Conservation (phyloP, 768 basidiomycete genomes). For the Boletus insuetus region DNA sequence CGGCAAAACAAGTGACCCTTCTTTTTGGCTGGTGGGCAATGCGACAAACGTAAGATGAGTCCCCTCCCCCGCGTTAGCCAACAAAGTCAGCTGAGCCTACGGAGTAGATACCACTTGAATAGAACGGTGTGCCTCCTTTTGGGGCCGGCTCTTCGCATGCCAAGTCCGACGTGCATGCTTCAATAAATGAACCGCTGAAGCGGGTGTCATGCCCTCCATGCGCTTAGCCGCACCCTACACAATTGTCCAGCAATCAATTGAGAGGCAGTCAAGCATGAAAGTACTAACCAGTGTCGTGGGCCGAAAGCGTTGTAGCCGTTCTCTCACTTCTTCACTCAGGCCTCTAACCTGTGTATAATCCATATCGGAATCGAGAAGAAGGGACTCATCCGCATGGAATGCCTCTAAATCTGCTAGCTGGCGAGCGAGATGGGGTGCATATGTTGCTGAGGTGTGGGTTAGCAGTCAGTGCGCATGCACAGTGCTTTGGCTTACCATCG, state of each 20-base stretch:
- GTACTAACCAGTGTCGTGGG: constrained; percentile 64
- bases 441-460: constrained; percentile 46
- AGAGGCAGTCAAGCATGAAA: not conserved
- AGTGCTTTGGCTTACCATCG: constrained; percentile 50
- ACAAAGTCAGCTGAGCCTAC: not conserved
- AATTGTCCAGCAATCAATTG: not conserved
- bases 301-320: constrained; percentile 54
- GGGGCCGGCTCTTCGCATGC: constrained; percentile 1
- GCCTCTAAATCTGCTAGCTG: constrained; percentile 73
- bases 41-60: not conserved
- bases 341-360: constrained; percentile 67
- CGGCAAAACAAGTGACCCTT: not conserved
- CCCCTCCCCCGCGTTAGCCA: not conserved
- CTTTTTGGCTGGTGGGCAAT: not conserved
- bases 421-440: constrained; percentile 59
- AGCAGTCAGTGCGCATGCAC: not conserved
- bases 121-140: not conserved
- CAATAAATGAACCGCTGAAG: constrained; percentile 64
- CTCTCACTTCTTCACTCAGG: constrained; percentile 72
- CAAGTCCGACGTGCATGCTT: constrained; percentile 52
- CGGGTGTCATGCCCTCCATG: constrained; percentile 92
- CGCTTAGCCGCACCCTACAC: constrained; percentile 86
- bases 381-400: constrained; percentile 74
- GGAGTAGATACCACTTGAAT: not conserved
- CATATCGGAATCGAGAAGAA: constrained; percentile 64